Percentiles rank a stretch among this genome's conserved stretches.
These are phyloP conservation scores for Chytriomyces confervae DNA, from an alignment of 192 early-diverging fungal genomes.

Conservation along the genomic window DNA sequence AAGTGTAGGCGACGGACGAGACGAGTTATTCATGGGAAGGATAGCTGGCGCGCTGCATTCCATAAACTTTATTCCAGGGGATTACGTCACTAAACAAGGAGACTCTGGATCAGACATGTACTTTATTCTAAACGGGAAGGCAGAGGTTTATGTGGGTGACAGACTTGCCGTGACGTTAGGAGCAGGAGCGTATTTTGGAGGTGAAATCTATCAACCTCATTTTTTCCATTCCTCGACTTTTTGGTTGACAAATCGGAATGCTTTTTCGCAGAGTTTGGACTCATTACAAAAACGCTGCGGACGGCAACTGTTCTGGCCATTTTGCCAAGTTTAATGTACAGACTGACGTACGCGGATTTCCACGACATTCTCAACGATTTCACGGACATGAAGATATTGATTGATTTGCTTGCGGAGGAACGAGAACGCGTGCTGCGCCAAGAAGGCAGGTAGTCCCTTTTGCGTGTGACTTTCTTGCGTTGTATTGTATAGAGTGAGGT, in stretches of 20 bases:
- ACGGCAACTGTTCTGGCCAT: not conserved
- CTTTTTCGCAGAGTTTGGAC: not conserved
- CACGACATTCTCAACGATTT: slow-evolving; percentile 3
- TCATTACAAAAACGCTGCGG: not conserved
- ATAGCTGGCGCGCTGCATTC: slow-evolving; percentile 6
- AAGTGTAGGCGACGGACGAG: slow-evolving; percentile 33
- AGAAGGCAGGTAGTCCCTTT: too few relatives aligned
- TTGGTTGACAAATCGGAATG: not conserved
- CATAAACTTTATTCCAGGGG: slow-evolving; percentile 35
- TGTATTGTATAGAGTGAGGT: too few relatives aligned
- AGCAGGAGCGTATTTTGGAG: slow-evolving; percentile 49
- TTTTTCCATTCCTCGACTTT: not conserved
- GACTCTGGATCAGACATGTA: slow-evolving; percentile 41
- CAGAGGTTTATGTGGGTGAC: slow-evolving; percentile 33
- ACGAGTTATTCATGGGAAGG: slow-evolving; percentile 32
- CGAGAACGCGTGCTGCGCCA: not conserved
- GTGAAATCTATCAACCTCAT: not conserved
- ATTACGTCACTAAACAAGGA: slow-evolving; percentile 39
- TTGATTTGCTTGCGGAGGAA: not conserved
- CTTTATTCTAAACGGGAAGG: slow-evolving; percentile 37
- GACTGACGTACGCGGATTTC: slow-evolving; percentile 3
- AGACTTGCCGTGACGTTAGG: slow-evolving; percentile 26
- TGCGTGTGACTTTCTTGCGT: too few relatives aligned
- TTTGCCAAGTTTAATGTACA: not conserved
- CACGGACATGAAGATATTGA: slow-evolving; percentile 5